These are phyloP conservation scores for Venustampulla echinocandica DNA, from an alignment of 495 filamentous ascomycete genomes.

Conservation along the genomic window DNA sequence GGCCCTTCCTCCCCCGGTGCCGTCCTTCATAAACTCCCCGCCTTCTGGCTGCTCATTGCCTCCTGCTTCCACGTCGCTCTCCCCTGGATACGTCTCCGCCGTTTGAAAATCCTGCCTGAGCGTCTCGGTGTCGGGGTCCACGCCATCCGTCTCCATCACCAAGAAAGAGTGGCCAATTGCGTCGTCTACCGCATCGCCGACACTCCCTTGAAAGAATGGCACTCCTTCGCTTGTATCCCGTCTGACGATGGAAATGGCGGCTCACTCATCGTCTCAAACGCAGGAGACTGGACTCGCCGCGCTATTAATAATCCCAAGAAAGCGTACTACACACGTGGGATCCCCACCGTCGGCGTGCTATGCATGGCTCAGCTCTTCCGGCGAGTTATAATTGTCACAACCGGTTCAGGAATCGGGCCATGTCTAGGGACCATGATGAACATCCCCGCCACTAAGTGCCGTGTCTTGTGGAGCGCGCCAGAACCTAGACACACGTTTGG, in stretches of 20 bases:
- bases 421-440: conserved; percentile 13
- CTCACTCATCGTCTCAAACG: conserved; percentile 62
- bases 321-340: conserved; percentile 41
- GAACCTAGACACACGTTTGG: conserved; percentile 37
- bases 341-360: conserved; percentile 58
- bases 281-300: conserved; percentile 51
- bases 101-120: conserved; percentile 50
- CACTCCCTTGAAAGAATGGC: conserved; percentile 63
- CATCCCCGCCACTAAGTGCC: background rate
- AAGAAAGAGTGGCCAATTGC: conserved; percentile 50
- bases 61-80: conserved; percentile 52
- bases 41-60: conserved; percentile 60
- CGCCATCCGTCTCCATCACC: conserved; percentile 63
- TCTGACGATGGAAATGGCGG: conserved; percentile 39
- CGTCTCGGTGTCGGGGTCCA: conserved; percentile 50
- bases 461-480: conserved; percentile 39
- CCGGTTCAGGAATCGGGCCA: conserved; percentile 65
- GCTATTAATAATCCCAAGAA: conserved; percentile 53
- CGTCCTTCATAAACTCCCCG: conserved; percentile 44
- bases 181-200: conserved; percentile 45
- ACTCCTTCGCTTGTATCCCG: conserved; percentile 73
- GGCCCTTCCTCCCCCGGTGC: conserved; percentile 15
- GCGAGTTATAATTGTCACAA: conserved; percentile 65
- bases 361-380: conserved; percentile 63
- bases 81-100: conserved; percentile 61